A percentile compares a stretch with the other conserved stretches of the same genome.
phyloP scores from a whole-genome alignment of 164 flowering plant species.

The Tetracentron sinense region DNA sequence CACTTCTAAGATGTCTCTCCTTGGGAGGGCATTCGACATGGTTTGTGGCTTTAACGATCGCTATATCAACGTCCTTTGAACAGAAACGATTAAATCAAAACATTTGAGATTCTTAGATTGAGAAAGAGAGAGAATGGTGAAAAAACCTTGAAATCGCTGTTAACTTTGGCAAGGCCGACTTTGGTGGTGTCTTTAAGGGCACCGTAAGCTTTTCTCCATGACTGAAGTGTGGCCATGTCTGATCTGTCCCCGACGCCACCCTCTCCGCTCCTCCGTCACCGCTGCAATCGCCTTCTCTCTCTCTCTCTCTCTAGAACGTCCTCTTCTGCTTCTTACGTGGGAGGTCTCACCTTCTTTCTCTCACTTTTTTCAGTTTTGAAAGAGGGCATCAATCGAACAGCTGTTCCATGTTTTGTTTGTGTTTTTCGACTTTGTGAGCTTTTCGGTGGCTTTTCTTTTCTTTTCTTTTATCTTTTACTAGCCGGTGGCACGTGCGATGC shows the following conservation, averaged over 20 bases:
- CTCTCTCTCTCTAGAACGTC: not conserved
- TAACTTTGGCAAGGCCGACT: conserved; percentile 89
- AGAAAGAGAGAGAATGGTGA: not conserved
- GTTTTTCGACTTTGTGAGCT: not conserved
- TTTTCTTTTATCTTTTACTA: no score
- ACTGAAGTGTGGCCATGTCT: conserved; percentile 71
- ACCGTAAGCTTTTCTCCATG: conserved; percentile 82
- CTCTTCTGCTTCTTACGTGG: not conserved
- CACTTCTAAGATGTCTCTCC: conserved; percentile 88
- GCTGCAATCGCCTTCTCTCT: conserved; percentile 6
- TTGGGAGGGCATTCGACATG: conserved; percentile 96
- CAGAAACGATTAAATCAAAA: not conserved
- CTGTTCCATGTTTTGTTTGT: no score
- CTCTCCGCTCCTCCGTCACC: conserved; percentile 11
- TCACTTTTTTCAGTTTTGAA: not conserved
- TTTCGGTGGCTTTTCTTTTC: no score
- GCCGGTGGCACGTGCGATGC: no score
- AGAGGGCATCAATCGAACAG: no score
- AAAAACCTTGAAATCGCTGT: conserved; percentile 77
- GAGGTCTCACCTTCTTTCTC: not conserved
- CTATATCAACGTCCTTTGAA: conserved; percentile 87
- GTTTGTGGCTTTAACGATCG: conserved; percentile 95
- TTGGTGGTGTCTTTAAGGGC: conserved; percentile 86
- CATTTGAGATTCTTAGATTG: not conserved
- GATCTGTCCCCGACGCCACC: not conserved